phyloP scores from a whole-genome alignment of 345 rosid species.

The Eucalyptus microcorys region DNA sequence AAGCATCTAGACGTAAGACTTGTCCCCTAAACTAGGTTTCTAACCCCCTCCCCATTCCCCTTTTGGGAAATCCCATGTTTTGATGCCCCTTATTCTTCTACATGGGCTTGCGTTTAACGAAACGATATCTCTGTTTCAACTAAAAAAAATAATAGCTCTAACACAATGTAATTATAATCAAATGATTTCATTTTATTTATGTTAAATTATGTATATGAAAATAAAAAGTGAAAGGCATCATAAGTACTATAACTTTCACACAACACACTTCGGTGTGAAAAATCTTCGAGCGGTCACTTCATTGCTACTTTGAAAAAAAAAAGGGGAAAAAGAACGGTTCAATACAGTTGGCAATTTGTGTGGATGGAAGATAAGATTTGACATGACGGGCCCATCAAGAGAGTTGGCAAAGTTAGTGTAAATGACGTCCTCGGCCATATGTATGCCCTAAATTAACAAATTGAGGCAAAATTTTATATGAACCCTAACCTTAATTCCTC shows the following conservation, averaged over 20 bases:
- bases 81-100: neutral
- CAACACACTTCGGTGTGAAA: fast-evolving
- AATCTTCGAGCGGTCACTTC: fast-evolving
- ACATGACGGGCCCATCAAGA: neutral
- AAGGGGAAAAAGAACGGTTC: no score
- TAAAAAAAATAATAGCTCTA: neutral
- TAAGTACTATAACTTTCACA: no score
- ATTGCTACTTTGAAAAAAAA: no score
- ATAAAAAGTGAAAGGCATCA: neutral
- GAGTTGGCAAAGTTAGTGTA: neutral
- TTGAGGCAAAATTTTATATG: neutral
- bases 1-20: neutral
- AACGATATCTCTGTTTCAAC: neutral
- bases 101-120: neutral
- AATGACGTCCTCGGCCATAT: neutral
- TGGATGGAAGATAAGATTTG: no score
- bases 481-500: neutral
- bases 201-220: neutral
- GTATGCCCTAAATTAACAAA: neutral
- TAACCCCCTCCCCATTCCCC: neutral
- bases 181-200: neutral
- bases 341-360: neutral
- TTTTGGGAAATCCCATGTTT: neutral
- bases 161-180: neutral
- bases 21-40: neutral